Percentiles rank a stretch among this genome's conserved stretches.
Conservation (phyloP, 129 eudicot genomes). For the Silybum marianum region DNA sequence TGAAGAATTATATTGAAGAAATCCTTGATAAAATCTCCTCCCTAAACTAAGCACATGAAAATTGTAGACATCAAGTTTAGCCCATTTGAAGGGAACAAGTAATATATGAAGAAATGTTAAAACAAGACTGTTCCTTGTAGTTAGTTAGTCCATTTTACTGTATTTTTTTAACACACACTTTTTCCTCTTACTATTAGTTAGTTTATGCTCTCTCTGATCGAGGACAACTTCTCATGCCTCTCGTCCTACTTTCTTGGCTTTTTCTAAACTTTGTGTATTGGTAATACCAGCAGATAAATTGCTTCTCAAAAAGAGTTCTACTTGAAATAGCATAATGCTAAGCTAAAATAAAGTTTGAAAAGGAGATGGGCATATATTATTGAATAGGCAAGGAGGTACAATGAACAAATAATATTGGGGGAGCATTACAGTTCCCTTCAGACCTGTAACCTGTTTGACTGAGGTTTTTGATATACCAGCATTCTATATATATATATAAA, state of each 20-base stretch:
- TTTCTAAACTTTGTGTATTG: neutral
- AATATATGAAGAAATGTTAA: neutral
- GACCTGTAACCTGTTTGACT: no score
- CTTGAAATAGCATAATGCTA: neutral
- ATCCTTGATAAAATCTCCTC: neutral
- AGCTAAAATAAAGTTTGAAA: neutral
- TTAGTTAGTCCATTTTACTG: neutral
- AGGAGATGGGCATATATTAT: no score
- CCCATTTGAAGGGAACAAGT: neutral
- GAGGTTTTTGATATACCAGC: neutral
- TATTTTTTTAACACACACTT: neutral
- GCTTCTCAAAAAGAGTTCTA: neutral
- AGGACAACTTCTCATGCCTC: neutral
- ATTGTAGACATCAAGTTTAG: neutral
- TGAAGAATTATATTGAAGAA: neutral
- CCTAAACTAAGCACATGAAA: neutral
- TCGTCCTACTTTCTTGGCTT: neutral
- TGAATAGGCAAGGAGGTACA: no score
- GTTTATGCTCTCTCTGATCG: neutral
- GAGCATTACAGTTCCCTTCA: no score
- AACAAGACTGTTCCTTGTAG: neutral
- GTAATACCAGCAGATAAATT: neutral
- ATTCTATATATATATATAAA: neutral
- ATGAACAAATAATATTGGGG: no score
- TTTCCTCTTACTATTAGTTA: neutral